Conservation (phyloP, 306 rosid genomes). For the Mimosa bimucronata region DNA sequence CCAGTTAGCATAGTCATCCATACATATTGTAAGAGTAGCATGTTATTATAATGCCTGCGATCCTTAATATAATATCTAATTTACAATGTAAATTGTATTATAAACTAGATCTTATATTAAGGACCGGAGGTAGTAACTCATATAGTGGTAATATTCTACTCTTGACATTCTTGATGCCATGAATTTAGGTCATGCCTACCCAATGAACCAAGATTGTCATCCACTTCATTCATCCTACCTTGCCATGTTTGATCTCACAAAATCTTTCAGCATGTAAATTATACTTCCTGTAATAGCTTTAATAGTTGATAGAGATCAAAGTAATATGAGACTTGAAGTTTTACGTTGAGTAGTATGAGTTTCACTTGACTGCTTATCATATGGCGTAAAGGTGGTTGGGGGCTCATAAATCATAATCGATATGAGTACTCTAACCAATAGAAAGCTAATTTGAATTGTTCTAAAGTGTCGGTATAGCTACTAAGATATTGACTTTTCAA, state of each 20-base stretch:
- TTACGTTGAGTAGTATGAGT: not conserved
- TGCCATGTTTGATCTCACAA: not conserved
- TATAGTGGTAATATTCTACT: not conserved
- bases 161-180: too few relatives aligned
- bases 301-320: not conserved
- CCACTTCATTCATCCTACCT: not conserved
- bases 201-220: not conserved
- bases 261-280: not conserved
- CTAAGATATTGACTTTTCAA: not conserved
- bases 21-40: not conserved
- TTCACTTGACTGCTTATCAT: not conserved
- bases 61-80: too few relatives aligned
- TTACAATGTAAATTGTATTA: too few relatives aligned
- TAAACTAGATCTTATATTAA: too few relatives aligned
- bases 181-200: too few relatives aligned
- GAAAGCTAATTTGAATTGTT: not conserved
- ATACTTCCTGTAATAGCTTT: not conserved
- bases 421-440: not conserved
- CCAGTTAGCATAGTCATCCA: slow-evolving; percentile 26
- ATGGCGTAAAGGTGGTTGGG: not conserved
- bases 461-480: not conserved
- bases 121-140: not conserved
- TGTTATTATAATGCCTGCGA: too few relatives aligned
- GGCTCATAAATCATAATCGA: not conserved
- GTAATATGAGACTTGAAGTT: not conserved